Evolutionary conservation across 257 asterid genomes (phyloP).

Genomic region (Vinca minor): DNA sequence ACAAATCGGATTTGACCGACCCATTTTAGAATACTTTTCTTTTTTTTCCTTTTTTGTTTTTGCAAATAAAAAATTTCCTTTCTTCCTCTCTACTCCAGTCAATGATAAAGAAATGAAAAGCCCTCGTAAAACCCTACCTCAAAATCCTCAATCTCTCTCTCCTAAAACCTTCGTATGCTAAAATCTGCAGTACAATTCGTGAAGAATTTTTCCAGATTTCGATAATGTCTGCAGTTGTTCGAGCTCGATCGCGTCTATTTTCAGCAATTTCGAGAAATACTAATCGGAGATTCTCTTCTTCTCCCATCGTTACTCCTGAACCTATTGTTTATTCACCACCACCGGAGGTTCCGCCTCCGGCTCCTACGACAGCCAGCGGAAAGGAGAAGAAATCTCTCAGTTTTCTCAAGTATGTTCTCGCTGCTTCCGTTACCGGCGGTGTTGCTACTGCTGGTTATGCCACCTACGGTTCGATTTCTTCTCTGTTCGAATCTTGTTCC

Average conservation of each 20-base stretch:
- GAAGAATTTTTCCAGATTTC: neutral
- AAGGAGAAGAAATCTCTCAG: conserved; percentile 45
- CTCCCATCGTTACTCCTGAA: conserved; percentile 35
- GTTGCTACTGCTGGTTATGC: conserved; percentile 62
- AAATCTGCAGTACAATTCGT: conserved; percentile 7
- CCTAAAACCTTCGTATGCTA: no score
- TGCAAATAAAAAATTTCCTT: neutral
- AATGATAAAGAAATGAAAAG: neutral
- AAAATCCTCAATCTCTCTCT: neutral
- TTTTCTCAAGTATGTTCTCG: conserved; percentile 43
- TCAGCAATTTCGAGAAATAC: conserved; percentile 22
- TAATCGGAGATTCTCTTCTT: conserved; percentile 25
- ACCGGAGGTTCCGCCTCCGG: conserved; percentile 28
- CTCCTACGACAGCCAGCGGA: conserved; percentile 28
- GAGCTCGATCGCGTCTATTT: conserved; percentile 33
- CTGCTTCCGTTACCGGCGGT: conserved; percentile 53
- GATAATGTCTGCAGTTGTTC: conserved; percentile 40
- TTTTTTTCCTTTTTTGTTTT: no score
- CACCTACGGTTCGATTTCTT: conserved; percentile 48
- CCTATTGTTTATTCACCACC: conserved; percentile 40
- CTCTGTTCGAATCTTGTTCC: conserved; percentile 1
- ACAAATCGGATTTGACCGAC: no score
- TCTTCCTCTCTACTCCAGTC: neutral
- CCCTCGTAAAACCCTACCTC: conserved; percentile 19
- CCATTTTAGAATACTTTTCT: no score